phyloP scores from a whole-genome alignment of 2,329 filamentous ascomycete species.

The Monascus ruber region DNA sequence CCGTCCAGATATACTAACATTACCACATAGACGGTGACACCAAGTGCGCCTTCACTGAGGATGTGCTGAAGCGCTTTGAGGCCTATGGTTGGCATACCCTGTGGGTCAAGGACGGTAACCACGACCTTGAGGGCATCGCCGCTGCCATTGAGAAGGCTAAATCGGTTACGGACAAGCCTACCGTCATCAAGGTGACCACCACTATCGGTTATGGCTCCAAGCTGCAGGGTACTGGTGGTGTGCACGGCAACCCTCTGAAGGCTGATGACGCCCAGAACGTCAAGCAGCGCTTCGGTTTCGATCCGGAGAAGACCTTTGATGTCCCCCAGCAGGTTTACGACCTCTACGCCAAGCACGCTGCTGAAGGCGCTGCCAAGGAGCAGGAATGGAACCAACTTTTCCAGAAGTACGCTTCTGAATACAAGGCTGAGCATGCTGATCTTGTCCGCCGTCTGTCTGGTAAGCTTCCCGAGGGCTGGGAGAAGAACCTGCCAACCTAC shows the following conservation, averaged over 20 bases:
- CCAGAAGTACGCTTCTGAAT: conserved; percentile 69
- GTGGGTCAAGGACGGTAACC: conserved; percentile 76
- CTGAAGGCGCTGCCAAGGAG: conserved; percentile 79
- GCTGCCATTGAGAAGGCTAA: conserved; percentile 75
- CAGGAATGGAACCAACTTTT: conserved; percentile 92
- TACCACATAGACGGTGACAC: conserved; percentile 67
- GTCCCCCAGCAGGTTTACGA: conserved; percentile 95
- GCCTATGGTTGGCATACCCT: conserved; percentile 92
- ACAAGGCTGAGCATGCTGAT: conserved; percentile 69
- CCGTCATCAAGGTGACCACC: conserved; percentile 91
- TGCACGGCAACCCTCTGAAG: conserved; percentile 95
- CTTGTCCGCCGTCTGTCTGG: conserved; percentile 67
- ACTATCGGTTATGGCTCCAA: conserved; percentile 95
- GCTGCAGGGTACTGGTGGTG: conserved; percentile 84
- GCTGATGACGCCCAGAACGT: conserved; percentile 84
- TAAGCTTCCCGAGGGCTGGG: conserved; percentile 90
- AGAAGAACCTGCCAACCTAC: conserved; percentile 86
- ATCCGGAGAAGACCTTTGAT: conserved; percentile 83
- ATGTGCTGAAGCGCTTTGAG: conserved; percentile 89
- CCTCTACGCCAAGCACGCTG: conserved; percentile 69
- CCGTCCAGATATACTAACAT: conserved; percentile 4
- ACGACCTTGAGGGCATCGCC: conserved; percentile 79
- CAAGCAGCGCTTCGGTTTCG: conserved; percentile 92
- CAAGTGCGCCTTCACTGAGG: conserved; percentile 93
- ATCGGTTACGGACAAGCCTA: conserved; percentile 88